phyloP scores from a whole-genome alignment of 306 rosid species.

The Rubus parviflorus region DNA sequence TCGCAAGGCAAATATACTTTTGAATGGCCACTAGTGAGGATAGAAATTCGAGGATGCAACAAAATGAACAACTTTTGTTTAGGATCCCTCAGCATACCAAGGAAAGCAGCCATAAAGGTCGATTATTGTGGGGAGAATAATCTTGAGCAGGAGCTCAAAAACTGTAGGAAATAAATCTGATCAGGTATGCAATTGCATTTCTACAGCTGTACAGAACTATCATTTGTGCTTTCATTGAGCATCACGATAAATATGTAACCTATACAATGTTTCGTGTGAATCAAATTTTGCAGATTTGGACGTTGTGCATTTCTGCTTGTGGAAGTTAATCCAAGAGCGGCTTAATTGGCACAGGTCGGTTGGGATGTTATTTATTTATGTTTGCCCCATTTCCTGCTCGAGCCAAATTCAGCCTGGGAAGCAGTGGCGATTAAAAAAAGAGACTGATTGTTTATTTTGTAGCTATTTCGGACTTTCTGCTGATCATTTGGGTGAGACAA shows the following conservation, averaged over 20 bases:
- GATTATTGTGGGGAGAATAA: background rate
- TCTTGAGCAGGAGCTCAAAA: background rate
- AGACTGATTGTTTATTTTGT: too few relatives aligned
- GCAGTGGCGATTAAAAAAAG: too few relatives aligned
- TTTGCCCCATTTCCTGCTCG: too few relatives aligned
- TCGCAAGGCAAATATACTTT: background rate
- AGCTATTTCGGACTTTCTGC: too few relatives aligned
- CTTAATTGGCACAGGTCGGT: too few relatives aligned
- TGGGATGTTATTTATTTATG: too few relatives aligned
- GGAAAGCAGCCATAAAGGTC: background rate
- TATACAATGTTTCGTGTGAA: background rate
- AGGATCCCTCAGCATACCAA: background rate
- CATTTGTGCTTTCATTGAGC: background rate
- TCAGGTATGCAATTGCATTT: background rate
- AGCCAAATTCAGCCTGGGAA: too few relatives aligned
- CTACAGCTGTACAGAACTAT: background rate
- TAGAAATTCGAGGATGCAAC: fast-evolving
- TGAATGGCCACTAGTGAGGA: background rate
- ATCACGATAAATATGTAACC: background rate
- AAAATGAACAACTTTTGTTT: background rate
- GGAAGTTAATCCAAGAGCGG: background rate
- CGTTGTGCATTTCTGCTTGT: background rate
- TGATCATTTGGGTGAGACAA: too few relatives aligned
- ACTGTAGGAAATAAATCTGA: background rate
- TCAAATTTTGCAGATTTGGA: background rate